Base-by-base conservation (phyloP, 2,329 filamentous ascomycete genomes). In the Diaporthe citrichinensis region DNA sequence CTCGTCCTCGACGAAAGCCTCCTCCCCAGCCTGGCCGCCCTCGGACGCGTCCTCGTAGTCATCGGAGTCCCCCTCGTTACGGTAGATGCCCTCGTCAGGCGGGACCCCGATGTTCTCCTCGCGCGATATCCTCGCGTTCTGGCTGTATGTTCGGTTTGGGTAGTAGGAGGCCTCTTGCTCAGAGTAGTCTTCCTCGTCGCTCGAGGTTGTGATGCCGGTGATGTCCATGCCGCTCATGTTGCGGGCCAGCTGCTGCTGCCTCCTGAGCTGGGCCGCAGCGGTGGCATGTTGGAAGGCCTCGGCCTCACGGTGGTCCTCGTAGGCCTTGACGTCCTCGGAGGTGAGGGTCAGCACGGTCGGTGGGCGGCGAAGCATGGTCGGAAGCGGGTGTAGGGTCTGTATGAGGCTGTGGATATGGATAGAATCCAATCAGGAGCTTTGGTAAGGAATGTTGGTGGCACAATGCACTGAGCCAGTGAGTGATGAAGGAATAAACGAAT, bases 271-370 rank as follows among this genome's bases (percentile, higher is more conserved):
- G 55, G 51, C 61, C 25, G 68, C 68, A 8, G 74, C 72, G 49
- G 76, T 71, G 36, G 68, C 44, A 34, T 69, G 61, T 14, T 76
- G 65, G 23, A 83, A 81, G 44, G 84, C 85, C 76, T 87, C 84
- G 72, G 83, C 83, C 53, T 80, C 80, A 34, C 85, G 86, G 76
- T 91, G 88, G 82, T 93, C 92, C 81, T 95, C 93, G 84, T 94
- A 94, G 72, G 89, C 87, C 53, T 92, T 91, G 53, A 95, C 88
- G 82, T 95, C 93, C 81, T 94, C 92, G 65, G 91, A 87, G 3
- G 93, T 94, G 78, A 95, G 89, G 73, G 89, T 87, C 77, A 95
- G 90, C 20, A 90, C 90, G 62, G 93, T 95, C 15, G 93, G 89
- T 23, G 91, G 89, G 61, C 93, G 81, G 73, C 83, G 83, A n/a